Conservation (phyloP, 306 rosid species). For the Cucurbita maxima region DNA sequence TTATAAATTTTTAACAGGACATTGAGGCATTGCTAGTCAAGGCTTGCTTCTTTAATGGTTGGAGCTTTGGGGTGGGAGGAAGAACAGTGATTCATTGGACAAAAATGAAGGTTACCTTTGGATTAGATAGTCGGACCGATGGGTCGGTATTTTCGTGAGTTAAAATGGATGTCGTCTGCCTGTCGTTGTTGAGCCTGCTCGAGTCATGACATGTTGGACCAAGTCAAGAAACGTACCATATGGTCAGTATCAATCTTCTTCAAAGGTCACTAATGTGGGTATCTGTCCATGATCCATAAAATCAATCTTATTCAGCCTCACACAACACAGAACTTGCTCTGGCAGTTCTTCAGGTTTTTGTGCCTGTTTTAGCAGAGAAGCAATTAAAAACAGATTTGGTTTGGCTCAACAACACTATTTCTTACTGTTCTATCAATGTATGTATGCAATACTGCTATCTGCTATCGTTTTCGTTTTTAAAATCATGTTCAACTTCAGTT, state of each 20-base stretch:
- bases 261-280: constrained; percentile 51
- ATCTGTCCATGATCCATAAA: constrained; percentile 73
- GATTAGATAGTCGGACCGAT: background rate
- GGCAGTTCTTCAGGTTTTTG: constrained; percentile 89
- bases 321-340: constrained; percentile 69
- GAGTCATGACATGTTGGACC: background rate
- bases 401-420: background rate
- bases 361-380: constrained; percentile 35
- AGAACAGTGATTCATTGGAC: background rate
- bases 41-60: background rate
- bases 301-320: constrained; percentile 63
- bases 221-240: background rate
- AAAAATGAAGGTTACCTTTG: background rate
- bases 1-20: background rate
- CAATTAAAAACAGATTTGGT: background rate
- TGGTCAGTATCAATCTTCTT: constrained; percentile 11
- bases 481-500: background rate
- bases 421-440: background rate
- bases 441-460: background rate
- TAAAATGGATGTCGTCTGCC: background rate
- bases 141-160: background rate
- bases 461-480: background rate
- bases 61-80: background rate
- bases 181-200: background rate
- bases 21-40: constrained; percentile 3